These are phyloP conservation scores for Asterochloris sp. DNA, from an alignment of 139 green algal genomes.

Conservation along the genomic window DNA sequence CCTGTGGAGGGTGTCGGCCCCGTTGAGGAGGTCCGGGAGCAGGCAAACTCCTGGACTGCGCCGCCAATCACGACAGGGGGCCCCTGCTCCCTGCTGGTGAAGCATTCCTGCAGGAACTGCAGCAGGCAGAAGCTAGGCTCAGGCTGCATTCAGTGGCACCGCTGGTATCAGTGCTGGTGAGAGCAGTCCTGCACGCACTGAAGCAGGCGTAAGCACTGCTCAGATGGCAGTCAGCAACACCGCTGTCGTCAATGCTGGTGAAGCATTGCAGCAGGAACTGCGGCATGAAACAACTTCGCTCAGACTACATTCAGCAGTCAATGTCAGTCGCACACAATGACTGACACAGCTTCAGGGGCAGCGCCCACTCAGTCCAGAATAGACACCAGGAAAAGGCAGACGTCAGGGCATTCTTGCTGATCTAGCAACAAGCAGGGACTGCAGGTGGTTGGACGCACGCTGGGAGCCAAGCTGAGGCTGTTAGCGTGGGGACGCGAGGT, in stretches of 20 bases:
- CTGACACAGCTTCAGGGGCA: background rate
- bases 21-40: background rate
- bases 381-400: too few species aligned
- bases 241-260: conserved; percentile 6
- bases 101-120: conserved; percentile 7
- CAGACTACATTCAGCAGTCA: background rate
- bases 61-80: conserved; percentile 12
- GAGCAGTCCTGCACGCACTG: background rate
- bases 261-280: conserved; percentile 8
- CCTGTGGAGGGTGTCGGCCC: background rate
- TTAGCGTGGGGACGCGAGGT: background rate
- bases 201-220: background rate
- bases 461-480: conserved; percentile 1
- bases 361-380: too few species aligned
- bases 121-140: background rate
- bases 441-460: background rate
- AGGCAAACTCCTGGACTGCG: conserved; percentile 1
- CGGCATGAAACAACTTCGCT: background rate
- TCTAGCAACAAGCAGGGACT: background rate
- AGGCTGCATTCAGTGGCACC: background rate
- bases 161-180: background rate
- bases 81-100: conserved; percentile 10
- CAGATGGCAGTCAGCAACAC: background rate
- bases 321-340: too few species aligned
- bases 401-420: too few species aligned